These are phyloP conservation scores for Gracilaria caudata DNA, from an alignment of 23 red algal species.

Conservation along the genomic window DNA sequence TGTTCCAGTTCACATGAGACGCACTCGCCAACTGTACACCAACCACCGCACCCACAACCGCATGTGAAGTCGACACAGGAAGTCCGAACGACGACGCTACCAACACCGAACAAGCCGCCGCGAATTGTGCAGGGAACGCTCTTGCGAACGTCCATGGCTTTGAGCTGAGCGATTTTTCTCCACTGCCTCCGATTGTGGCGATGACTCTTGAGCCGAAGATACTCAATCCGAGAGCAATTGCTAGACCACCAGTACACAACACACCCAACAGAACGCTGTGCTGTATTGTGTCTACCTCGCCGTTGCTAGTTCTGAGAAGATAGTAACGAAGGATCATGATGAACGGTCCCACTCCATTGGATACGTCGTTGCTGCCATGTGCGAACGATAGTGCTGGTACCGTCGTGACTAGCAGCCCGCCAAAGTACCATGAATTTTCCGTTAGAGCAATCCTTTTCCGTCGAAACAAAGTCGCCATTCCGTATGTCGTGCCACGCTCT, in stretches of 20 bases:
- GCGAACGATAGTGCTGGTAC: slow-evolving; percentile 60
- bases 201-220: slow-evolving; percentile 31
- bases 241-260: slow-evolving; percentile 21
- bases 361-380: slow-evolving; percentile 89
- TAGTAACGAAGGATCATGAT: slow-evolving; percentile 70
- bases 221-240: slow-evolving; percentile 30
- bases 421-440: slow-evolving; percentile 19
- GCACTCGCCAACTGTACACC: slow-evolving; percentile 85
- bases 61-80: slow-evolving; percentile 93
- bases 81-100: slow-evolving; percentile 71
- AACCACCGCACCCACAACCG: slow-evolving; percentile 88
- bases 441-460: slow-evolving; percentile 1
- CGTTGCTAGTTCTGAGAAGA: slow-evolving; percentile 10
- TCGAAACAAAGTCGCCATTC: not conserved
- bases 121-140: slow-evolving; percentile 46
- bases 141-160: slow-evolving; percentile 29
- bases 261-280: slow-evolving; percentile 17
- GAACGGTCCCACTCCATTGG: slow-evolving; percentile 88
- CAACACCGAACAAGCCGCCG: slow-evolving; percentile 35
- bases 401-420: slow-evolving; percentile 10
- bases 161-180: slow-evolving; percentile 33
- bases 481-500: not conserved
- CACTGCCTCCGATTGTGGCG: slow-evolving; percentile 36
- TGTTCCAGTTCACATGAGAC: slow-evolving; percentile 69
- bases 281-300: not conserved